Conservation (phyloP, 305 asterid genomes). For the Solanum aculeatissimum region DNA sequence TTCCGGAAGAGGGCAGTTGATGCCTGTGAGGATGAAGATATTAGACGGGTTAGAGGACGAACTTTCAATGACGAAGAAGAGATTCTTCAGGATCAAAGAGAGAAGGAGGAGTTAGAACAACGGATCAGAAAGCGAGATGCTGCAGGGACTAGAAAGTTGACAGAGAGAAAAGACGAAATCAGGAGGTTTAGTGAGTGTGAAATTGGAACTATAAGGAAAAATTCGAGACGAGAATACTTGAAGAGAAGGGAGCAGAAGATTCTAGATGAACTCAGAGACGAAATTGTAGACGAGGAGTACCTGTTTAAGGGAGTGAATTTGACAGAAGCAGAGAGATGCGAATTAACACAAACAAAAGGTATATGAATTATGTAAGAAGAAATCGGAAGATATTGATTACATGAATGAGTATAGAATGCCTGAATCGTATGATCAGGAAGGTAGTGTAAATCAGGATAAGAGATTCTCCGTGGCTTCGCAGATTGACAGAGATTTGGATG, state of each 20-base stretch:
- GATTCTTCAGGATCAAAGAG: slow-evolving; percentile 71
- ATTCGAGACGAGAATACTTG: slow-evolving; percentile 67
- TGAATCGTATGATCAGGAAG: slow-evolving; percentile 70
- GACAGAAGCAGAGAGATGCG: slow-evolving; percentile 48
- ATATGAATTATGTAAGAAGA: slow-evolving; percentile 59
- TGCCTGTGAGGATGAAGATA: background rate
- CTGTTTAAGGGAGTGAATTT: slow-evolving; percentile 55
- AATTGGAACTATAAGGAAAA: slow-evolving; percentile 32
- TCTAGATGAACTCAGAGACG: slow-evolving; percentile 69
- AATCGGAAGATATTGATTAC: slow-evolving; percentile 44
- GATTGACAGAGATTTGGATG: slow-evolving; percentile 40
- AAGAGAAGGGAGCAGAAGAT: slow-evolving; percentile 83
- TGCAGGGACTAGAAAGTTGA: slow-evolving; percentile 56
- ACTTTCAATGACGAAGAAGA: slow-evolving; percentile 40
- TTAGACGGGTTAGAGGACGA: slow-evolving; percentile 32
- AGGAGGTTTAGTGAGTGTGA: slow-evolving; percentile 46
- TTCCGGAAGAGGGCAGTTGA: too few relatives aligned
- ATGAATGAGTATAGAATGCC: slow-evolving; percentile 51
- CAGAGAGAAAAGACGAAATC: slow-evolving; percentile 49
- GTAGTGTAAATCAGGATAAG: slow-evolving; percentile 58
- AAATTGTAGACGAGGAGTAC: slow-evolving; percentile 67
- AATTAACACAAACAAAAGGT: slow-evolving; percentile 52
- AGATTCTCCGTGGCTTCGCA: slow-evolving; percentile 63
- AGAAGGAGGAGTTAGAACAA: slow-evolving; percentile 66
- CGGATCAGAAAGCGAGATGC: slow-evolving; percentile 76